Percentiles rank a stretch among this genome's conserved stretches.
Conservation (phyloP, 2,329 filamentous ascomycete genomes). For the Penicillium paneum region DNA sequence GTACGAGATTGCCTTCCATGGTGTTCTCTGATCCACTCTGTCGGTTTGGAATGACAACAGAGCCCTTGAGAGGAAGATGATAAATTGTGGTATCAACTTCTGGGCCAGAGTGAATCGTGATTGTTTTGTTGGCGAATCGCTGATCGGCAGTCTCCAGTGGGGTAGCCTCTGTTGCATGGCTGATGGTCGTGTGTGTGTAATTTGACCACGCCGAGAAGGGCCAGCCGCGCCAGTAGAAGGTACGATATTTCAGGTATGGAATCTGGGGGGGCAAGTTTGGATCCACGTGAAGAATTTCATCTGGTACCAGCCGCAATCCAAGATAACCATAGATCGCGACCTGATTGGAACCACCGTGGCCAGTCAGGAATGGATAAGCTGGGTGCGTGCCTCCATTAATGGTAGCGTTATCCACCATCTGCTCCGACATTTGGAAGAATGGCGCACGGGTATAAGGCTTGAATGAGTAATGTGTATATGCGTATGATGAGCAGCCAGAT, state of each 20-base stretch:
- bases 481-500: conserved; percentile 66
- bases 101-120: conserved; percentile 58
- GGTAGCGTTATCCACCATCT: conserved; percentile 59
- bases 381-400: conserved; percentile 65
- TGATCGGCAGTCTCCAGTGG: conserved; percentile 53
- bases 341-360: conserved; percentile 66
- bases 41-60: conserved; percentile 58
- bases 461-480: conserved; percentile 62
- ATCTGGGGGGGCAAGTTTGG: conserved; percentile 66
- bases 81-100: conserved; percentile 44
- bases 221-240: conserved; percentile 65
- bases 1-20: conserved; percentile 58
- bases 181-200: conserved; percentile 61
- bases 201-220: conserved; percentile 62
- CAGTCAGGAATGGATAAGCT: conserved; percentile 68
- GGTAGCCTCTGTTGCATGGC: conserved; percentile 46
- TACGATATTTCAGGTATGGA: conserved; percentile 57
- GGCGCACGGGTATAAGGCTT: conserved; percentile 64
- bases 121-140: conserved; percentile 52
- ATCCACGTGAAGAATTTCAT: conserved; percentile 58
- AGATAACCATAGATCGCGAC: conserved; percentile 66
- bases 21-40: conserved; percentile 55
- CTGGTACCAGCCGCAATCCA: conserved; percentile 59
- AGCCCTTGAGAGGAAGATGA: conserved; percentile 48
- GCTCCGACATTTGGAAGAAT: conserved; percentile 70